Conservation (phyloP, 345 rosid genomes). For the Cardamine chenopodiifolia region DNA sequence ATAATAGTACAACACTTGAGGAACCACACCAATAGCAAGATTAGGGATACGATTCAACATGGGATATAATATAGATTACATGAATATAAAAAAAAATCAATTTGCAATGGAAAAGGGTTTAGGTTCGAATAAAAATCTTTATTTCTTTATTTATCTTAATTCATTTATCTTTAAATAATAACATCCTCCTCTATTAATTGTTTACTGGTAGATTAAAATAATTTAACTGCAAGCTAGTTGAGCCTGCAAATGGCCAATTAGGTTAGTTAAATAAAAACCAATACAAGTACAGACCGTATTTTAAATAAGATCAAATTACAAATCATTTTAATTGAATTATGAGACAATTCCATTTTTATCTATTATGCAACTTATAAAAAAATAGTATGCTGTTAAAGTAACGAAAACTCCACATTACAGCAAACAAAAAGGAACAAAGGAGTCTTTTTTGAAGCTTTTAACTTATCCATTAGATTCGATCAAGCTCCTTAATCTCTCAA, state of each 20-base stretch:
- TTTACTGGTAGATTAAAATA: not conserved
- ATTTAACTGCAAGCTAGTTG: not conserved
- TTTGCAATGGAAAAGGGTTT: not conserved
- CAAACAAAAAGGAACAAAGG: not conserved
- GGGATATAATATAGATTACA: slow-evolving; percentile 4
- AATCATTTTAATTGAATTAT: not conserved
- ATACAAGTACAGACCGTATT: too few species aligned
- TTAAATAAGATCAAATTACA: not conserved
- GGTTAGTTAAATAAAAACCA: not conserved
- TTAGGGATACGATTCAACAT: slow-evolving; percentile 30
- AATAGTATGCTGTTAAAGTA: not conserved
- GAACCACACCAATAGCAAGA: slow-evolving; percentile 1
- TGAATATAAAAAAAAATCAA: not conserved
- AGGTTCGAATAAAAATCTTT: not conserved
- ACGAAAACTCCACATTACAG: not conserved
- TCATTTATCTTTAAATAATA: not conserved
- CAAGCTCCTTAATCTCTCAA: slow-evolving; percentile 23
- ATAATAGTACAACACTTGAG: not conserved
- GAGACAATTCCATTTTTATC: not conserved
- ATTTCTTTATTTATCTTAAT: not conserved
- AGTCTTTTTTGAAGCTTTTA: not conserved
- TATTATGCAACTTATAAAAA: not conserved
- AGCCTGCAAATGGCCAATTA: not conserved
- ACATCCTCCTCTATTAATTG: not conserved
- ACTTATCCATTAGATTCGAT: slow-evolving; percentile 18